These are phyloP conservation scores for Pelargonium cotyledonis DNA, from an alignment of 441 rosid species.

Conservation along the genomic window DNA sequence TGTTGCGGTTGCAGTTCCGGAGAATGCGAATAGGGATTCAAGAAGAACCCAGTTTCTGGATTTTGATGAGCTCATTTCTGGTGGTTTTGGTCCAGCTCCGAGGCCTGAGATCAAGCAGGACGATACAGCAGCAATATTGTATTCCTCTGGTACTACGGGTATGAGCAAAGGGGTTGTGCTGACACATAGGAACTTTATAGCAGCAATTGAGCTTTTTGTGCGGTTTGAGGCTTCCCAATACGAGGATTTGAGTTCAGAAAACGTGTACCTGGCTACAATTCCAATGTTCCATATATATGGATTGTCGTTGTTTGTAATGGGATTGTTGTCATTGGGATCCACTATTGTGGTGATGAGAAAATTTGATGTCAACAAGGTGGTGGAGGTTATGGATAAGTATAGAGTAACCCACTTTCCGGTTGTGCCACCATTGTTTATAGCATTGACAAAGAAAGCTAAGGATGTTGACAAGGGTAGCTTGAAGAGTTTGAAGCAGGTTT, in stretches of 20 bases:
- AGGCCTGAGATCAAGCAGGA: neutral
- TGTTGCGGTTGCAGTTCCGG: constrained; percentile 22
- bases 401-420: constrained; percentile 67
- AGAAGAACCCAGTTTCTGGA: neutral
- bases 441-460: constrained; percentile 40
- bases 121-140: neutral
- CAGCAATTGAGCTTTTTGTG: constrained; percentile 64
- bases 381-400: constrained; percentile 42
- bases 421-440: constrained; percentile 64
- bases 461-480: constrained; percentile 33
- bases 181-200: constrained; percentile 66
- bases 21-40: neutral
- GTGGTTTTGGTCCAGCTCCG: neutral
- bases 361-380: constrained; percentile 43
- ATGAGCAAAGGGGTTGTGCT: constrained; percentile 71
- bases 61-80: neutral
- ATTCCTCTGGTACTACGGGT: constrained; percentile 68
- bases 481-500: constrained; percentile 74
- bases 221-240: constrained; percentile 77
- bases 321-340: constrained; percentile 58
- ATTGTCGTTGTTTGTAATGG: constrained; percentile 56
- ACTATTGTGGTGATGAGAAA: constrained; percentile 65
- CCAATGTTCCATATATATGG: constrained; percentile 90
- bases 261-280: constrained; percentile 56
- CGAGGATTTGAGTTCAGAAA: constrained; percentile 34